Evolutionary conservation across 169 alveolate species (phyloP), one percentile per base, ranked within the genome.

Genomic region (Plasmodium malariae): DNA sequence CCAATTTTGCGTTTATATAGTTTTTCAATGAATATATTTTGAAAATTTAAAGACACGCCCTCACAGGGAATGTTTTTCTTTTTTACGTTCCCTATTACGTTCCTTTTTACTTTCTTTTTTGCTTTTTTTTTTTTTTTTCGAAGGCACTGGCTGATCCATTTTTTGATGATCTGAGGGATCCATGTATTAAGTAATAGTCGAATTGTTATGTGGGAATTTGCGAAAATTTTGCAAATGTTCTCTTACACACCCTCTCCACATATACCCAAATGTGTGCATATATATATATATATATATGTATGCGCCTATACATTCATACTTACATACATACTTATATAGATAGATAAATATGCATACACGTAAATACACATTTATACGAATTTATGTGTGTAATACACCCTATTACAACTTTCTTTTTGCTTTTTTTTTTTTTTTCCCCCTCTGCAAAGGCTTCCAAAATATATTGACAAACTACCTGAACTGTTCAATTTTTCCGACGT

Each of bases 61-160:
- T n/a, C n/a, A n/a, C n/a, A 40, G 51, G 51, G 51, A 40, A 40
- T 40, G 9, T 40, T 40, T 40, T 40, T 40, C 9, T 40, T 40
- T 40, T 40, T 40, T 40, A 6, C 9, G 26, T 51, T 7, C 5
- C 36, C 28, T 19, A 65, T n/a, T n/a, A n/a, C n/a, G n/a, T n/a
- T n/a, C 51, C 51, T 40, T 40, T 9, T 40, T 40, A 40, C n/a
- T 9, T 5, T 40, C n/a, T 6, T 40, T 9, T 40, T 9, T 40
- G 5, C 9, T 40, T 40, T 40, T 40, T 40, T 40, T 40, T 40
- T n/a, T n/a, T n/a, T n/a, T n/a, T 28, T 40, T n/a, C 72, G 12
- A 94, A 97, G 88, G 97, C 98, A 30, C 89, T 98, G 88, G 95
- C 97, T 2, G 99, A 98, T 89, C 98, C 98, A 68, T 98, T 96